phyloP scores from a whole-genome alignment of 2,329 filamentous ascomycete genomes.

The Dactylellina haptotyla region DNA sequence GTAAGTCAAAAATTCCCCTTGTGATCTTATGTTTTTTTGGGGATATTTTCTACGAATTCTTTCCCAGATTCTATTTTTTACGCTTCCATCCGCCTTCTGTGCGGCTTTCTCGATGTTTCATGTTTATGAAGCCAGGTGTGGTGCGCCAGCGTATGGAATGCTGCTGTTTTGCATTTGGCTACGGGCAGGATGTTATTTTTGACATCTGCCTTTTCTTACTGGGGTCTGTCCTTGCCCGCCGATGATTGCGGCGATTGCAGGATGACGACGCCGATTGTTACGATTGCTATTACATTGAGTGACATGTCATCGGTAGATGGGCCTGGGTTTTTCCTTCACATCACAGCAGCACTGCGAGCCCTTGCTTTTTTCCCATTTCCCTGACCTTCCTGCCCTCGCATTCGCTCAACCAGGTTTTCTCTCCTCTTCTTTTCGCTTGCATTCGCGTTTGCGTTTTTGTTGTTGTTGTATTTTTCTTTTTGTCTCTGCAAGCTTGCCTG shows the following conservation, averaged over 20 bases:
- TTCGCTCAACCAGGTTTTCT: slow-evolving; percentile 20
- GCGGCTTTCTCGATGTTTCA: slow-evolving; percentile 33
- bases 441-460: slow-evolving; percentile 37
- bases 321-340: not conserved
- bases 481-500: slow-evolving; percentile 15
- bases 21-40: slow-evolving; percentile 2
- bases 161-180: slow-evolving; percentile 39
- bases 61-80: slow-evolving; percentile 7
- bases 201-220: slow-evolving; percentile 23
- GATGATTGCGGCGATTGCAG: slow-evolving; percentile 44
- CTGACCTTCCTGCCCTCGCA: not conserved
- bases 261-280: slow-evolving; percentile 25
- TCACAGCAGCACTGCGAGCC: not conserved
- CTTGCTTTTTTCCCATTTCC: slow-evolving; percentile 5
- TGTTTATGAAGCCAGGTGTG: slow-evolving; percentile 32
- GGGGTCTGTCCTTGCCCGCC: slow-evolving; percentile 12
- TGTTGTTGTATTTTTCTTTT: slow-evolving; percentile 51
- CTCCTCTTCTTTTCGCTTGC: slow-evolving; percentile 5
- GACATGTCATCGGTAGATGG: slow-evolving; percentile 26
- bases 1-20: slow-evolving; percentile 44
- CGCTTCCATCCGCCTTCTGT: slow-evolving; percentile 14
- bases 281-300: not conserved
- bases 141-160: slow-evolving; percentile 30
- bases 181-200: slow-evolving; percentile 40
- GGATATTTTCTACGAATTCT: slow-evolving; percentile 6